Evolutionary conservation across 2,329 filamentous ascomycete genomes (phyloP).

Genomic region (Paracorniculantispora psalliotae): DNA sequence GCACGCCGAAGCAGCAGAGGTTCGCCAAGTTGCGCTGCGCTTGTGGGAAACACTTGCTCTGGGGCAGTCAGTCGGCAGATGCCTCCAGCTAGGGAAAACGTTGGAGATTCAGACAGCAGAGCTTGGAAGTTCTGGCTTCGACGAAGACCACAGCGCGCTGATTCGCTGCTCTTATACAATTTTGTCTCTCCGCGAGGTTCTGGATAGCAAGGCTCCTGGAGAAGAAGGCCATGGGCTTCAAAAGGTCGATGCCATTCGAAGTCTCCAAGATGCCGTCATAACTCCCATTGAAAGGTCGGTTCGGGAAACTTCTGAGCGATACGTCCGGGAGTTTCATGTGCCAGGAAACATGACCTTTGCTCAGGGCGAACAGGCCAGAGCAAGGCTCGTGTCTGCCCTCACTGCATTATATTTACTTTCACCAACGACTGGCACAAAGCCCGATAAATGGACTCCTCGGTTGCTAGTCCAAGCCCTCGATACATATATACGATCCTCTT

Average conservation of each 20-base stretch:
- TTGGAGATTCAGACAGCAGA: slow-evolving; percentile 82
- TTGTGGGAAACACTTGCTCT: slow-evolving; percentile 77
- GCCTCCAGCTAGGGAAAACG: slow-evolving; percentile 76
- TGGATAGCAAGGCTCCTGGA: slow-evolving; percentile 60
- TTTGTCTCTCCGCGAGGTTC: slow-evolving; percentile 67
- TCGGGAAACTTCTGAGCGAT: slow-evolving; percentile 68
- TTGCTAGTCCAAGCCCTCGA: slow-evolving; percentile 74
- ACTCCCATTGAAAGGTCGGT: slow-evolving; percentile 68
- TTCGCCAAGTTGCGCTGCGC: slow-evolving; percentile 69
- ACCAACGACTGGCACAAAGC: slow-evolving; percentile 50
- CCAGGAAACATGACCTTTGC: slow-evolving; percentile 51
- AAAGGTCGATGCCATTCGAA: slow-evolving; percentile 65
- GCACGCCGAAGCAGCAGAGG: slow-evolving; percentile 80
- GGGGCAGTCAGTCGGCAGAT: slow-evolving; percentile 70
- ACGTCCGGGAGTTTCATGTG: slow-evolving; percentile 79
- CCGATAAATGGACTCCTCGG: slow-evolving; percentile 58
- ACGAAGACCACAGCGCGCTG: slow-evolving; percentile 72
- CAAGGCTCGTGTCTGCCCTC: slow-evolving; percentile 68
- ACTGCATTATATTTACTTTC: slow-evolving; percentile 78
- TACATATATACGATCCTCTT: slow-evolving; percentile 72
- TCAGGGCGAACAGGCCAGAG: slow-evolving; percentile 68
- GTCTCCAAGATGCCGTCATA: slow-evolving; percentile 64
- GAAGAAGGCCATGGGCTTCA: slow-evolving; percentile 75
- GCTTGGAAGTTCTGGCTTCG: slow-evolving; percentile 39
- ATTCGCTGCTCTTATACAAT: slow-evolving; percentile 79